Base-by-base conservation (phyloP, 2,329 filamentous ascomycete genomes). In the Exophiala bonariae region DNA sequence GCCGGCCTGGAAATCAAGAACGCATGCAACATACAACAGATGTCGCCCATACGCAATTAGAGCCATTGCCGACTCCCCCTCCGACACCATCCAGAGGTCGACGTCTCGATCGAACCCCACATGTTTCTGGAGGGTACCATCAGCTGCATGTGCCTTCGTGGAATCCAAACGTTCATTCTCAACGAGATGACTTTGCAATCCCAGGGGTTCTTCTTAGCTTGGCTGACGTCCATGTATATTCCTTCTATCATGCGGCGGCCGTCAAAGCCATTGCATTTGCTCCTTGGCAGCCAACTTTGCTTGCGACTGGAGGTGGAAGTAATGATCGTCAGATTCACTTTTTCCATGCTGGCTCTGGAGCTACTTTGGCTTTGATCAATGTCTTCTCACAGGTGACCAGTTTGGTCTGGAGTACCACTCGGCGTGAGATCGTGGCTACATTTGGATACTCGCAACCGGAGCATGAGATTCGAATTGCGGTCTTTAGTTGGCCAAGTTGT, bases 211-310 rank as follows among this genome's bases (percentile, higher is more conserved):
- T 57, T 9, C 44, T 41, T 19, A 55, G 55, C 14, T 23, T 49
- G 7, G n/a, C 33, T 13, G 49, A 52, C 5, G 70, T 75, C 22
- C 82, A 87, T 60, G 85, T 79, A 59, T 83, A 95, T 64, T 79
- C 79, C 23, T 93, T 89, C 80, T 67, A 75, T 9, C 89, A 99
- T 64, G 82, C 82, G 19, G 92, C 92, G 1, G 93, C 93, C 2
- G 87, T 97, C 57, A 99, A 99, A 68, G 93, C 93, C 23, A 93
- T 97, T 58, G 90, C 93, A 2, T 97, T 97, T 68, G 95, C 92
- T 54, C 92, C 93, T 0, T 99, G 91, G 92, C 87, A 92, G 47
- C 81, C 87, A 18, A 87, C 86, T 3, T 77, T 99, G 3, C 70
- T 99, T 31, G 93, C 93, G 11, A 95, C 92, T 1, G 90, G 93